These are phyloP conservation scores for Aspergillus chevalieri DNA, from an alignment of 2,329 filamentous ascomycete species.

Conservation along the genomic window DNA sequence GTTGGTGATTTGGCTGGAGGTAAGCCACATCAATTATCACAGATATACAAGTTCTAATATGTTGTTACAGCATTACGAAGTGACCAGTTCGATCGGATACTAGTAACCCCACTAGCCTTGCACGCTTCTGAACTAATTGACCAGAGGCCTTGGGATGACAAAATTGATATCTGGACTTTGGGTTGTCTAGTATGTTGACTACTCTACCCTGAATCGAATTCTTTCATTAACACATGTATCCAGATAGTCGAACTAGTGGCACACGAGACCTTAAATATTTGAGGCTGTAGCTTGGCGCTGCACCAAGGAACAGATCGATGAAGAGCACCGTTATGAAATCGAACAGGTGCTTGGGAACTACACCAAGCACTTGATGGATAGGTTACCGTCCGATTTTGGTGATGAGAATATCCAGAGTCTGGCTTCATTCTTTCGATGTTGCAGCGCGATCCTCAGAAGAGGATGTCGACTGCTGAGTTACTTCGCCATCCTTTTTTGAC, in stretches of 20 bases:
- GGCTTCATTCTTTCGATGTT: constrained; percentile 3
- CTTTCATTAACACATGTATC: neutral
- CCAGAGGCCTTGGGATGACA: constrained; percentile 7
- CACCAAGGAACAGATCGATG: constrained; percentile 1
- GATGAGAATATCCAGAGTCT: constrained; percentile 1
- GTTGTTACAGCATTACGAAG: neutral
- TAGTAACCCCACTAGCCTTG: constrained; percentile 13
- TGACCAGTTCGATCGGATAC: constrained; percentile 3
- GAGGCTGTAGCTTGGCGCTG: neutral
- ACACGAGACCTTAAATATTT: neutral
- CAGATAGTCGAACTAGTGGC: neutral
- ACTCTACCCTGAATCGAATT: neutral
- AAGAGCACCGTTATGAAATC: neutral
- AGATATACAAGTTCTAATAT: neutral
- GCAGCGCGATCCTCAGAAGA: constrained; percentile 4
- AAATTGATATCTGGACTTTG: constrained; percentile 17
- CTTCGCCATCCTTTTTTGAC: constrained; percentile 4
- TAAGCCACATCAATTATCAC: neutral
- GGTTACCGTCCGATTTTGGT: constrained; percentile 6
- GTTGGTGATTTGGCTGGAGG: constrained; percentile 9
- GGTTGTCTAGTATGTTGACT: constrained; percentile 15
- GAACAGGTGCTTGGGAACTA: neutral
- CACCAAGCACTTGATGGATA: constrained; percentile 1
- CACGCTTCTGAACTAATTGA: constrained; percentile 15
- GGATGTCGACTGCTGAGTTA: constrained; percentile 3